A percentile compares a stretch with the other conserved stretches of the same genome.
These are phyloP conservation scores for Biscogniauxia sp. DNA, from an alignment of 2,329 filamentous ascomycete genomes.

Conservation along the genomic window DNA sequence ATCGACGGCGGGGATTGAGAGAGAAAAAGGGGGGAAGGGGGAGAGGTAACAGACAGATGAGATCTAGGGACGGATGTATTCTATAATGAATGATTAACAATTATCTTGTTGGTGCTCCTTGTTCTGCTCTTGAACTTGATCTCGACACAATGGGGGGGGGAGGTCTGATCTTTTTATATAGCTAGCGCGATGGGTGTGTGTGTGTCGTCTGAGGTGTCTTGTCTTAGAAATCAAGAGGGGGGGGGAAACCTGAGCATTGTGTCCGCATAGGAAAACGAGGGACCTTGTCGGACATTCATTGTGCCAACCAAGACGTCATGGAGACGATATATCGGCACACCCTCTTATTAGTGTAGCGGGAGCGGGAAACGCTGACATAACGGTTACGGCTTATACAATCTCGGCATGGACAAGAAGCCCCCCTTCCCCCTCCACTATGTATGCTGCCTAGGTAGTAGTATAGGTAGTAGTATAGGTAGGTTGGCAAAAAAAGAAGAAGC, in stretches of 20 bases:
- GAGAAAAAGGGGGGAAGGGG: no score
- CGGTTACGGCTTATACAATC: not conserved
- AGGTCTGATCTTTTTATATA: not conserved
- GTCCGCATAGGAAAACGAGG: not conserved
- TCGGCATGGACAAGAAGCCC: not conserved
- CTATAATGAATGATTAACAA: not conserved
- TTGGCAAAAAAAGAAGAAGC: no score
- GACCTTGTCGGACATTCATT: not conserved
- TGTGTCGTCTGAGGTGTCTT: no score
- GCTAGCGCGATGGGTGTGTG: not conserved
- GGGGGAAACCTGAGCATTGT: not conserved
- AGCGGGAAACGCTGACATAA: not conserved
- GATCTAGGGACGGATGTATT: not conserved
- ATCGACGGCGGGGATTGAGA: no score
- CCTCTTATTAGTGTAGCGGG: no score
- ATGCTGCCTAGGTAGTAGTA: no score
- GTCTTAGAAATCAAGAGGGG: not conserved
- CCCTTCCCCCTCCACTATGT: no score
- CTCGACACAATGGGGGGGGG: not conserved
- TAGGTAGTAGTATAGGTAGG: no score
- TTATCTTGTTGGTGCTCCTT: not conserved
- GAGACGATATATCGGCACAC: not conserved
- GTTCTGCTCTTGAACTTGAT: not conserved
- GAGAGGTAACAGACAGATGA: not conserved
- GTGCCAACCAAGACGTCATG: not conserved